Evolutionary conservation across 345 rosid species (phyloP), one percentile per base, ranked within the genome.

Genomic region (Garcia nutans): DNA sequence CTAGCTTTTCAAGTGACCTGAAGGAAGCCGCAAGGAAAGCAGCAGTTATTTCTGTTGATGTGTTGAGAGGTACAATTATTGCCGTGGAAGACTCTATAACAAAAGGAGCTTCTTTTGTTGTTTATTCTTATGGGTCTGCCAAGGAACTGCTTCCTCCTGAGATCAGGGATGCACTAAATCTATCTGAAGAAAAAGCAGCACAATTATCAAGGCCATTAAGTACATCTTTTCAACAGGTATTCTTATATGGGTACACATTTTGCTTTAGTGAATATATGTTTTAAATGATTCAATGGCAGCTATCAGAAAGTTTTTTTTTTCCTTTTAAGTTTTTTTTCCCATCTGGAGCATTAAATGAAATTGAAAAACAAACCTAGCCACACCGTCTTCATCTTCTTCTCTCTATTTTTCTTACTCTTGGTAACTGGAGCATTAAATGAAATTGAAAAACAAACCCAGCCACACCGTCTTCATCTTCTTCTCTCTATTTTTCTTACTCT

Each of bases 71-170:
- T 68, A 72, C 91, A 68, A 80, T 93, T 61, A 80, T 86, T 79
- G 80, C 82, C 76, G 79, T 86, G 79, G 97, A 96, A 87, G 87
- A 84, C 70, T 88, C 88, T 72, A 61, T 91, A 73, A 63, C 74
- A 52, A 90, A 87, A 70, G 98, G 97, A 54, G 79, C 86, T 77
- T 90, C 96, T 68, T 84, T 89, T 77, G 77, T 87, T 79, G 90
- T 86, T 52, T 88, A 85, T 80, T 87, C 89, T 68, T 93, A 93
- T 84, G 89, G 86, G 28, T 84, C 89, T 79, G 84, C 89, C 33
- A 96, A 96, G 84, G 91, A 86, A 20, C 37, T 79, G 64, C 96
- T 96, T 79, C 94, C 99, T 79, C 82, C 91, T 60, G 90, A 88
- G 83, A 81, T 89, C 59, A 90, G 77, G 75, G 87, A 76, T 76